Base-by-base conservation (phyloP, 805 yeast genomes). In the Cyberlindnera maritima region DNA sequence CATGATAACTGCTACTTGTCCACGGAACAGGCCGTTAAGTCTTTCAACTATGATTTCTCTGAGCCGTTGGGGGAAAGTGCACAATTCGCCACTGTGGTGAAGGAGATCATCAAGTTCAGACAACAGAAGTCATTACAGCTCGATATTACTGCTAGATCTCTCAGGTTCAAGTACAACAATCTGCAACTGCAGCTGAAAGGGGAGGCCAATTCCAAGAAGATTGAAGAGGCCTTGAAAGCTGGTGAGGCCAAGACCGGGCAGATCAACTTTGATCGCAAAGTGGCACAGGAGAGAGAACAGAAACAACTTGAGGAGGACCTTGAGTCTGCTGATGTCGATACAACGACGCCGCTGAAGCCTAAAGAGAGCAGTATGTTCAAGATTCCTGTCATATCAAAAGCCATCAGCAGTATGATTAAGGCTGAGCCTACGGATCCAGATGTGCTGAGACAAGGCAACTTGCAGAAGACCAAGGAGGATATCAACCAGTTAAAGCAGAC, bases 21-120 rank as follows among this genome's bases (percentile, higher is more conserved):
- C 10, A 61, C 72, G 6, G 75, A 71, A 41, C 60, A 75, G 1
- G 69, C 84, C 11, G 76, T 80, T 4, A 65, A 71, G 12, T 76
- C 76, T 32, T 64, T 84, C 41, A 79, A 78, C 43, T 74, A 80
- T 2, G 79, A 79, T 45, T 83, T 82, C 56, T 74, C 80, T 8
- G 89, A 83, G 59, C 88, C 88, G 3, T 64, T 83, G 39, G 83
- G 83, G 1, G 89, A 84, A 59, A 77, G 81, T n/a, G 88, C 81
- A 2, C 88, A 83, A 57, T 76, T 77, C 60, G 78, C 85, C 0
- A 64, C 70, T 3, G 80, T 81, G 2, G 75, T 83, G 13, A 72
- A 81, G 36, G 70, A 73, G 15, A 75, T 83, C 7, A 64, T 75
- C 40, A 80, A 76, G 60, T 83, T 71, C 57, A 75, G 83, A 46